Percentiles rank a stretch among this genome's conserved stretches.
These are phyloP conservation scores for Dionaea muscipula DNA, from an alignment of 179 eudicot species.

Conservation along the genomic window DNA sequence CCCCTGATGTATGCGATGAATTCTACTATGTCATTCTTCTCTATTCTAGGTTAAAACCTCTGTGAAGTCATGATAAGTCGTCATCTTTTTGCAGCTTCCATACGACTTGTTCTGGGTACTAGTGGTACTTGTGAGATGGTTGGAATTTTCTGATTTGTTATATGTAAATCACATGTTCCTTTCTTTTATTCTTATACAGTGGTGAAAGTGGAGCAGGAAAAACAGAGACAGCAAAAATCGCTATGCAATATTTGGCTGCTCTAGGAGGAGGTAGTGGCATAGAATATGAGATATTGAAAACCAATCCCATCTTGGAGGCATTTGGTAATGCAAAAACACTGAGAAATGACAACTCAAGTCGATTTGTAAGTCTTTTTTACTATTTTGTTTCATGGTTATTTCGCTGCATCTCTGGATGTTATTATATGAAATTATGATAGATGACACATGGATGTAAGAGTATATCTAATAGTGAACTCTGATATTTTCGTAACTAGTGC, in stretches of 20 bases:
- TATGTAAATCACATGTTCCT: neutral
- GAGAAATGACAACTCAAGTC: constrained; percentile 93
- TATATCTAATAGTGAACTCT: neutral
- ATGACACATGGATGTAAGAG: neutral
- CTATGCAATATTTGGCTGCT: constrained; percentile 99
- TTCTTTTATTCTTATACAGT: constrained; percentile 25
- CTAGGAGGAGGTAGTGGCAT: constrained; percentile 98
- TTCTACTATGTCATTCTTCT: no score
- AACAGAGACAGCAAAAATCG: constrained; percentile 97
- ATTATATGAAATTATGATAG: neutral
- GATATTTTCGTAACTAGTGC: neutral
- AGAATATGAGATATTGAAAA: constrained; percentile 80
- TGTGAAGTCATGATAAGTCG: no score
- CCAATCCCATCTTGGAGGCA: constrained; percentile 92
- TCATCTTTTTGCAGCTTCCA: no score
- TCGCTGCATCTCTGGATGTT: neutral
- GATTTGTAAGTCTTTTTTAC: constrained; percentile 65
- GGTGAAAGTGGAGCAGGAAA: constrained; percentile 99
- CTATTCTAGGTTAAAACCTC: no score
- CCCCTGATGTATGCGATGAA: no score
- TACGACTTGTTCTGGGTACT: no score
- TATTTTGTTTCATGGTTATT: constrained; percentile 2
- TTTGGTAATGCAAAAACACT: constrained; percentile 97
- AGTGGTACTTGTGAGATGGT: no score
- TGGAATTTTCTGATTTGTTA: no score